A percentile compares a stretch with the other conserved stretches of the same genome.
phyloP scores from a whole-genome alignment of 495 filamentous ascomycete species.

The Hamigera avellanea region DNA sequence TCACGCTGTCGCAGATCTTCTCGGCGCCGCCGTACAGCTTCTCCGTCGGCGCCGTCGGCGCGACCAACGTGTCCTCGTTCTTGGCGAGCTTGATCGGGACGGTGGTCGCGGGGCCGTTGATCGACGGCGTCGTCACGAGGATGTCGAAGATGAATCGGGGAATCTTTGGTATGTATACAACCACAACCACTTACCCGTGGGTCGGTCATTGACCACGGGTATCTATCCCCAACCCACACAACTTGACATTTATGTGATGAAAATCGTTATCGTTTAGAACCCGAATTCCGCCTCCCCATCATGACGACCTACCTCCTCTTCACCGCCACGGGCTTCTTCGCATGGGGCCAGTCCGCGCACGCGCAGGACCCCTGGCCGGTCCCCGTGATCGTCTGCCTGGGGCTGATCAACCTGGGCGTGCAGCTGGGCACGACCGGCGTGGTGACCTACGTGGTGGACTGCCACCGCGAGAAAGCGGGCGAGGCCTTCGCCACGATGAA shows the following conservation, averaged over 20 bases:
- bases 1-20: slow-evolving; percentile 34
- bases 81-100: slow-evolving; percentile 28
- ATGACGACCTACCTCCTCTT: slow-evolving; percentile 29
- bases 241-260: too few species aligned
- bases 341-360: slow-evolving; percentile 23
- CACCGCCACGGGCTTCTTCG: slow-evolving; percentile 33
- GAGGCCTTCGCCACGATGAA: slow-evolving; percentile 33
- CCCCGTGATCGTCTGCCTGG: slow-evolving; percentile 30
- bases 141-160: slow-evolving; percentile 17
- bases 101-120: slow-evolving; percentile 23
- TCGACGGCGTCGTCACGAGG: slow-evolving; percentile 26
- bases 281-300: slow-evolving; percentile 34
- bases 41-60: slow-evolving; percentile 28
- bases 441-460: slow-evolving; percentile 30
- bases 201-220: too few species aligned
- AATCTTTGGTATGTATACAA: slow-evolving; percentile 17
- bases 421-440: slow-evolving; percentile 28
- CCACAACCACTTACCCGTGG: too few species aligned
- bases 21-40: slow-evolving; percentile 35
- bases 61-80: slow-evolving; percentile 29
- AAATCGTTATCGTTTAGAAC: too few species aligned
- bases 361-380: slow-evolving; percentile 22
- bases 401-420: slow-evolving; percentile 33
- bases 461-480: slow-evolving; percentile 27
- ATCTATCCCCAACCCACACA: too few species aligned